Percentiles rank a stretch among this genome's conserved stretches.
phyloP scores from a whole-genome alignment of 2,329 filamentous ascomycete genomes.

The Sphaerulina populicola region DNA sequence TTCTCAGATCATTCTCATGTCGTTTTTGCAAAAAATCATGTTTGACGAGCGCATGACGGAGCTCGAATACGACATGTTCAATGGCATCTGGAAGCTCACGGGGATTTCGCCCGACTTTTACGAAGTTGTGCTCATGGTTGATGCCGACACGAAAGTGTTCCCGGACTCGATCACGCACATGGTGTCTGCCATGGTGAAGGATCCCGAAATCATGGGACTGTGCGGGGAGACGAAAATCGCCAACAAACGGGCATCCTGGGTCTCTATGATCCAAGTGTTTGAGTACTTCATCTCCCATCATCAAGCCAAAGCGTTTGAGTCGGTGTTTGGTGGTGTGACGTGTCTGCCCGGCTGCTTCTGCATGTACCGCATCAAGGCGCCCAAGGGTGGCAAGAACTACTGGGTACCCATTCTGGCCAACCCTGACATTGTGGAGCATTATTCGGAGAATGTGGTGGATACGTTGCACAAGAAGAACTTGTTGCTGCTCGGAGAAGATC shows the following conservation, averaged over 20 bases:
- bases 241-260: constrained; percentile 92
- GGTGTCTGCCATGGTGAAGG: constrained; percentile 98
- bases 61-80: constrained; percentile 99
- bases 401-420: constrained; percentile 99
- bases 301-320: constrained; percentile 93
- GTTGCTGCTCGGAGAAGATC: constrained; percentile 83
- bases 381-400: constrained; percentile 97
- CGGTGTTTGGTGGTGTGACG: constrained; percentile 96
- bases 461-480: constrained; percentile 97
- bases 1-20: constrained; percentile 98
- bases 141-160: constrained; percentile 98
- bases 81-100: constrained; percentile 96
- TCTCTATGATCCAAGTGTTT: constrained; percentile 96
- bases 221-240: constrained; percentile 99
- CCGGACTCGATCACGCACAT: constrained; percentile 97
- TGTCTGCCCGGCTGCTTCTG: constrained; percentile 98
- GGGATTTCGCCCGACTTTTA: constrained; percentile 98
- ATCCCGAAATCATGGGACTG: constrained; percentile 97
- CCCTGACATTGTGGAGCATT: constrained; percentile 96
- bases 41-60: constrained; percentile 99
- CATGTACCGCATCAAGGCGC: constrained; percentile 99
- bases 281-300: constrained; percentile 99
- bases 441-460: constrained; percentile 97
- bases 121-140: constrained; percentile 96
- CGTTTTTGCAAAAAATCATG: constrained; percentile 99